Base-by-base conservation (phyloP, 1,139 yeast species). In the Kodamaea plutei region DNA sequence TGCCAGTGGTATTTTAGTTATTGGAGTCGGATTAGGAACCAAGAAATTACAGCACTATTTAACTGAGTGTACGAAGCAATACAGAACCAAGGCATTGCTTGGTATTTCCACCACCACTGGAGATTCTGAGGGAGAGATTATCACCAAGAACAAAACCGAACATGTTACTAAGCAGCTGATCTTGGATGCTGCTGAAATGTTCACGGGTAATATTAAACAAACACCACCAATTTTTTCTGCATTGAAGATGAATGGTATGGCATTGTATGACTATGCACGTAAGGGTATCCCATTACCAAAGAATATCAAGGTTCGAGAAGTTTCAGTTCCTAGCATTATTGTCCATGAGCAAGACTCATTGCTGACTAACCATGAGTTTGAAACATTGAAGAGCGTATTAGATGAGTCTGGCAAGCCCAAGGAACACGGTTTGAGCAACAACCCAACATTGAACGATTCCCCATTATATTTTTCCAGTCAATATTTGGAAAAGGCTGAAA, bases 211-310 rank as follows among this genome's bases (percentile, higher is more conserved):
- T 20, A 64, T 89, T 35, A 71, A 73, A 45, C 99, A 93, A 57
- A 84, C 94, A 1, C 98, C 99, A 8, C 98, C 99, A 0, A 82
- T 91, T 10, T 91, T 78, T 54, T 87, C 96, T 21, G 98, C 98
- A 0, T 64, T 93, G 41, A 91, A 89, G 52, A 83, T 93, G 79
- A 81, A 88, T 48, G 99, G 99, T 16, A 88, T 82, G 56, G 94
- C 95, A 4, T 61, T 93, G 33, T 89, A 91, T 52, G 96, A 89
- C 46, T 93, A 93, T 52, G 98, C 98, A 1, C 72, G 98, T 45
- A 76, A 84, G 43, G 95, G 95, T 0, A 67, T 76, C 26, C 93
- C 95, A 0, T 67, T 91, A 23, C 98, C 98, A 0, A 73, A 75
- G 34, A 74, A 80, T 13, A 87, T 93, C 35, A 79, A 84, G 48